Percentiles rank a stretch among this genome's conserved stretches.
These are phyloP conservation scores for Parafenestella ontariensis DNA, from an alignment of 2,329 filamentous ascomycete species.

Conservation along the genomic window DNA sequence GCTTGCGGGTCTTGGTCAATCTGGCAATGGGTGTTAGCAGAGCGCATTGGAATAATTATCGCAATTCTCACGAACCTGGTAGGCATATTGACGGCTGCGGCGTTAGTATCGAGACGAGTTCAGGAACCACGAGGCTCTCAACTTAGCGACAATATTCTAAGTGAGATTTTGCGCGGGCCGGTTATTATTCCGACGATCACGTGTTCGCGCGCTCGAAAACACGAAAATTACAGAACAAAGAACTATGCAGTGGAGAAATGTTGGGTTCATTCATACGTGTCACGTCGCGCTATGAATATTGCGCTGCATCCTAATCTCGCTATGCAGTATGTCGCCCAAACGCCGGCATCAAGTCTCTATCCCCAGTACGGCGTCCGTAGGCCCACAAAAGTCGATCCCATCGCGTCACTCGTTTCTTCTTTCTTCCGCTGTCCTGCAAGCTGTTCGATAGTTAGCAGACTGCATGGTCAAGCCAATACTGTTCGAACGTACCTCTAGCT, in stretches of 20 bases:
- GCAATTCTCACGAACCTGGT: constrained; percentile 28
- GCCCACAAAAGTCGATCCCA: constrained; percentile 47
- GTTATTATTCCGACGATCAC: constrained; percentile 4
- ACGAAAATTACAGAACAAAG: not conserved
- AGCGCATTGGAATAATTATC: not conserved
- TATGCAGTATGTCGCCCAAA: constrained; percentile 35
- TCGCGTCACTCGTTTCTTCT: constrained; percentile 60
- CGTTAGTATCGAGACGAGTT: constrained; percentile 41
- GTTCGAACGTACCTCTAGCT: constrained; percentile 69
- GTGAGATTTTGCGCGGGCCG: constrained; percentile 20
- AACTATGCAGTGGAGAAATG: not conserved
- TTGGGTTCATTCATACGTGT: constrained; percentile 7
- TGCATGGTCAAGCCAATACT: not conserved
- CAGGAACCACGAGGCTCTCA: no score
- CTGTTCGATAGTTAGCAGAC: constrained; percentile 39
- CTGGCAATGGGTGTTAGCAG: constrained; percentile 10
- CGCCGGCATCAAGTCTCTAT: constrained; percentile 16
- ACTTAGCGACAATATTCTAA: constrained; percentile 22
- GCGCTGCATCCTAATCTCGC: constrained; percentile 20
- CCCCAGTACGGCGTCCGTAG: constrained; percentile 52
- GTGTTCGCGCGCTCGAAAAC: constrained; percentile 3
- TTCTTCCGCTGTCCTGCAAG: constrained; percentile 73
- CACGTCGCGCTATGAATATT: constrained; percentile 9
- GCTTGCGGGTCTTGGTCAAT: constrained; percentile 45
- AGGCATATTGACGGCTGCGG: constrained; percentile 42